Conservation (phyloP, 768 basidiomycete genomes). For the Leccinum boreale region DNA sequence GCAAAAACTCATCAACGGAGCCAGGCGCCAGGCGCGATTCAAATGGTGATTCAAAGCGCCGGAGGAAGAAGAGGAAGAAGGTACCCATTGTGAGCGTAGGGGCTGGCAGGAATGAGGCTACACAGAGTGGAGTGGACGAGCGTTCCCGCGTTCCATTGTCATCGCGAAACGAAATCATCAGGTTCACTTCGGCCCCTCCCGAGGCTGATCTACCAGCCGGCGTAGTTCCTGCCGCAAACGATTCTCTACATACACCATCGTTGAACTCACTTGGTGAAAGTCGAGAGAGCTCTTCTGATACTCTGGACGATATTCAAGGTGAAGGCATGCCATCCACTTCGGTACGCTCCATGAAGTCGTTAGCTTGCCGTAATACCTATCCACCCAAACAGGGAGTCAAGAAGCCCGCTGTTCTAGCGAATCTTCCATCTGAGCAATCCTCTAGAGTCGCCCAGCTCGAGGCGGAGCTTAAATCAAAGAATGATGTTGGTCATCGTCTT, state of each 20-base stretch:
- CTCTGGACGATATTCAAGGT: background rate
- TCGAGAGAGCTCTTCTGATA: background rate
- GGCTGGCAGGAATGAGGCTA: slow-evolving; percentile 8
- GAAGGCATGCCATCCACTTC: slow-evolving; percentile 9
- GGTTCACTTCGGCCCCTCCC: slow-evolving; percentile 22
- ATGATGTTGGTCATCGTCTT: slow-evolving; percentile 31
- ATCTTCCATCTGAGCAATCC: background rate
- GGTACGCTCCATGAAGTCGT: slow-evolving; percentile 9
- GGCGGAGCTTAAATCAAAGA: slow-evolving; percentile 41
- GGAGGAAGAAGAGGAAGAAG: slow-evolving; percentile 31
- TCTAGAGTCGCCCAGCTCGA: slow-evolving; percentile 38
- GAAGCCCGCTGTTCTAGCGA: background rate
- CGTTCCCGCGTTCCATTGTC: slow-evolving; percentile 18
- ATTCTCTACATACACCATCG: background rate
- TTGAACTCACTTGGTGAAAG: background rate
- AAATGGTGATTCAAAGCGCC: slow-evolving; percentile 24
- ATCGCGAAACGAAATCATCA: slow-evolving; percentile 24
- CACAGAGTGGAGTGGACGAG: slow-evolving; percentile 7
- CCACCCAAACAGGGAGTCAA: slow-evolving; percentile 9
- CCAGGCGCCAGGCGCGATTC: slow-evolving; percentile 16
- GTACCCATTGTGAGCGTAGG: slow-evolving; percentile 18
- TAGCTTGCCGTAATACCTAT: slow-evolving; percentile 2
- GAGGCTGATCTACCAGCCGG: slow-evolving; percentile 7
- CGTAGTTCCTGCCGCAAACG: background rate
- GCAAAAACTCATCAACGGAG: slow-evolving; percentile 18